Conservation (phyloP, 257 asterid genomes). For the Solanum tarijense region DNA sequence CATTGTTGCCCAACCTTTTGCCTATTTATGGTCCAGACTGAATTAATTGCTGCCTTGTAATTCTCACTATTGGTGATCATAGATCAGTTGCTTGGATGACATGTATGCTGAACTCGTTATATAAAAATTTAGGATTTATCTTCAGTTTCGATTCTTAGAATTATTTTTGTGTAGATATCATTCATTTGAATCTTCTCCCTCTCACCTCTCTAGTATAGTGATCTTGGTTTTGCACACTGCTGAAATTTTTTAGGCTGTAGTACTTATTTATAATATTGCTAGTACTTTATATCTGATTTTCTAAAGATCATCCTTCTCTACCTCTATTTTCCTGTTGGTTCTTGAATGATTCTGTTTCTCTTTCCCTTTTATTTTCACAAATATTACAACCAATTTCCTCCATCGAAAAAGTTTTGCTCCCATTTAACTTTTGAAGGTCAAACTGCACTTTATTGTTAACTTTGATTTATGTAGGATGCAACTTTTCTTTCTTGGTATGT, state of each 20-base stretch:
- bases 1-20: neutral
- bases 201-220: neutral
- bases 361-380: neutral
- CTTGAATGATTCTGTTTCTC: neutral
- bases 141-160: neutral
- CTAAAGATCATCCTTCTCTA: neutral
- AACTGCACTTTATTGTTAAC: neutral
- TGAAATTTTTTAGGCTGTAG: neutral
- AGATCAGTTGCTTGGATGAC: neutral
- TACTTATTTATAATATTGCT: neutral
- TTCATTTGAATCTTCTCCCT: neutral
- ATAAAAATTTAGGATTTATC: neutral
- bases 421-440: neutral
- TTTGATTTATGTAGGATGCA: neutral
- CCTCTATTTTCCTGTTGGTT: neutral
- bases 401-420: neutral
- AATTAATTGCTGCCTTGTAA: neutral
- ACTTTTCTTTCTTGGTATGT: neutral
- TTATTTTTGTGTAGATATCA: neutral
- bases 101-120: neutral
- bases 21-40: neutral
- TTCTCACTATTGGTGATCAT: neutral
- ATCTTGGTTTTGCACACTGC: neutral
- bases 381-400: neutral
- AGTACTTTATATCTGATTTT: neutral